phyloP scores from a whole-genome alignment of 176 grass and related monocot genomes.

The Eragrostis curvula region DNA sequence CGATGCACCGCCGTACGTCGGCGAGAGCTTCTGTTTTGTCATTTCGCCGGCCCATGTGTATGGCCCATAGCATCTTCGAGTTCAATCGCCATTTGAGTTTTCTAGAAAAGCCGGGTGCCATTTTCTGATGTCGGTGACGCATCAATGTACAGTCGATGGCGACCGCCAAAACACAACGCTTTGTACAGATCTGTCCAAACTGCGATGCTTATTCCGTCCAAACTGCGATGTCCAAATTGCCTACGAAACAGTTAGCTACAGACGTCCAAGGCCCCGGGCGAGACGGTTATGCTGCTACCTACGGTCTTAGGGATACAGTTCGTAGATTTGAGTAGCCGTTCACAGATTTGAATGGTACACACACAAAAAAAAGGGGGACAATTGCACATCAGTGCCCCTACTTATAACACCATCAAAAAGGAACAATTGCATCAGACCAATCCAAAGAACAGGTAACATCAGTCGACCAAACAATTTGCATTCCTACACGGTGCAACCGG shows the following conservation, averaged over 20 bases:
- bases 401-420: too few species aligned
- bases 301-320: too few species aligned
- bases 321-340: too few species aligned
- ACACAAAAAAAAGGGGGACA: too few species aligned
- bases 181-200: neutral
- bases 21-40: slow-evolving; percentile 16
- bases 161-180: neutral
- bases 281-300: too few species aligned
- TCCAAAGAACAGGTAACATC: neutral
- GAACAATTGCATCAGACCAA: too few species aligned
- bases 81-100: neutral
- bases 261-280: too few species aligned
- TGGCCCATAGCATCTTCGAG: neutral
- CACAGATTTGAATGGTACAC: too few species aligned
- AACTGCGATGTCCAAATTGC: too few species aligned
- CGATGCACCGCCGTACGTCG: neutral
- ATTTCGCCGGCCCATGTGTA: neutral
- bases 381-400: too few species aligned
- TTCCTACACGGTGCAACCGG: neutral
- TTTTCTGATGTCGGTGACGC: neutral
- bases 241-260: too few species aligned
- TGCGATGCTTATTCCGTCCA: too few species aligned
- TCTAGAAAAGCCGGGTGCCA: neutral
- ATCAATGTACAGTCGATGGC: neutral
- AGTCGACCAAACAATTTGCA: neutral